Evolutionary conservation across 768 basidiomycete genomes (phyloP), one percentile per base, ranked within the genome.

Genomic region (Trametes villosa): DNA sequence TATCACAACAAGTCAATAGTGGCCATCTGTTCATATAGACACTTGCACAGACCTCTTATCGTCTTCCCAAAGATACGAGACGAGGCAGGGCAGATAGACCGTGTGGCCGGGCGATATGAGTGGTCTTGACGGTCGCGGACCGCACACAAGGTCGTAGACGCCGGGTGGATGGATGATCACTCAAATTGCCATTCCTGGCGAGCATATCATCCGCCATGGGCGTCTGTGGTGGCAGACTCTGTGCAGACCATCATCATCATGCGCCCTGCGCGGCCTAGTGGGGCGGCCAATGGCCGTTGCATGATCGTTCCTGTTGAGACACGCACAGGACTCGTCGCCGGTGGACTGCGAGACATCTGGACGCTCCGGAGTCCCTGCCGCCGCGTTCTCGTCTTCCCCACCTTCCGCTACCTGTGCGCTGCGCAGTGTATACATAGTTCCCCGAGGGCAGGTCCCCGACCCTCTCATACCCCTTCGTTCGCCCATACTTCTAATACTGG

Each of bases 281-380:
- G 13, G 36, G 18, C 20, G 42, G n/a, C 12, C 22, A 20, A 20
- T n/a, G 41, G 42, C 34, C 31, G 49, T 15, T 18, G 7, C 11
- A 36, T 59, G 58, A 59, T 59, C 24, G 58, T 59, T 46, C 58
- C 58, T 59, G 50, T 52, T 24, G 50, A 47, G 27, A 53, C 26
- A 29, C 15, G 36, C 50, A 52, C 50, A 18, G 55, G 26, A 27
- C 36, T 29, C 34, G n/a, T 29, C 33, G n/a, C n/a, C 22, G 11
- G 15, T 31, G 9, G 12, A 9, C 26, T n/a, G 17, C n/a, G 30
- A 33, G 18, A 49, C 30, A 11, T 20, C n/a, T 11, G 18, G 26
- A 31, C 30, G 18, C 7, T n/a, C 30, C 30, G 12, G 30, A 17
- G 18, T 12, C 8, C 22, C 9, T 13, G 27, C 20, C 36, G 11